A percentile compares a stretch with the other conserved stretches of the same genome.
Conservation (phyloP, 1,139 yeast species). For the Debaryomycetaceae sp. region DNA sequence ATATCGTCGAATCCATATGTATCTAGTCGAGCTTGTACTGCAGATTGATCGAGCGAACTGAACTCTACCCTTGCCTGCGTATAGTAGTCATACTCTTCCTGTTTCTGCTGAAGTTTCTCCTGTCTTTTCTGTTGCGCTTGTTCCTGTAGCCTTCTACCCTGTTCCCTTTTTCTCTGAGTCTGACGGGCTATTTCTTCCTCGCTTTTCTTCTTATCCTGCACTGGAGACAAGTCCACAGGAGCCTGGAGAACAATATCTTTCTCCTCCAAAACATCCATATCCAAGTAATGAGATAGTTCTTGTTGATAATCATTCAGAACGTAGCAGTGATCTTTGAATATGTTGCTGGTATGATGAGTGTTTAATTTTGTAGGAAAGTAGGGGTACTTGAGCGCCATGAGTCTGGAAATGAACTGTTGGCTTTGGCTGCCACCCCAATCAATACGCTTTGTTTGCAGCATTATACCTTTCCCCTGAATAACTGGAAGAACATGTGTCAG, state of each 20-base stretch:
- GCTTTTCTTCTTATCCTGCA: constrained; percentile 63
- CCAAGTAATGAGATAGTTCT: constrained; percentile 58
- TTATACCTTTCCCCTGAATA: constrained; percentile 57
- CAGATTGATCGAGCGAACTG: constrained; percentile 41
- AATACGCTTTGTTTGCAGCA: constrained; percentile 71
- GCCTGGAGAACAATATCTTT: constrained; percentile 80
- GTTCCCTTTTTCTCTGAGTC: constrained; percentile 78
- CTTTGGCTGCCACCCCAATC: constrained; percentile 91
- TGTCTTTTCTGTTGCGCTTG: constrained; percentile 84
- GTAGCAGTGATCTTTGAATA: constrained; percentile 77
- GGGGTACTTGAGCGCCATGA: constrained; percentile 82
- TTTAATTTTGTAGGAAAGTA: constrained; percentile 78
- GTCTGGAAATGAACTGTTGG: constrained; percentile 56
- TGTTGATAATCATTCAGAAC: constrained; percentile 64
- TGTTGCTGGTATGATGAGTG: constrained; percentile 57
- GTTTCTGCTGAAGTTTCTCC: constrained; percentile 78
- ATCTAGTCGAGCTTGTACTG: constrained; percentile 46
- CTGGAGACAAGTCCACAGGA: constrained; percentile 54
- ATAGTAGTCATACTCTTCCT: constrained; percentile 75
- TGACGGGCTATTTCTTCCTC: constrained; percentile 79
- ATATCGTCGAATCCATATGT: constrained; percentile 79
- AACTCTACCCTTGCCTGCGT: constrained; percentile 54
- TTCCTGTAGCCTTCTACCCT: constrained; percentile 85
- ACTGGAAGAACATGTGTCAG: constrained; percentile 84
- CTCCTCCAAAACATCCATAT: constrained; percentile 58